These are phyloP conservation scores for Penicillium sp. DNA, from an alignment of 2,329 filamentous ascomycete species.

Conservation along the genomic window DNA sequence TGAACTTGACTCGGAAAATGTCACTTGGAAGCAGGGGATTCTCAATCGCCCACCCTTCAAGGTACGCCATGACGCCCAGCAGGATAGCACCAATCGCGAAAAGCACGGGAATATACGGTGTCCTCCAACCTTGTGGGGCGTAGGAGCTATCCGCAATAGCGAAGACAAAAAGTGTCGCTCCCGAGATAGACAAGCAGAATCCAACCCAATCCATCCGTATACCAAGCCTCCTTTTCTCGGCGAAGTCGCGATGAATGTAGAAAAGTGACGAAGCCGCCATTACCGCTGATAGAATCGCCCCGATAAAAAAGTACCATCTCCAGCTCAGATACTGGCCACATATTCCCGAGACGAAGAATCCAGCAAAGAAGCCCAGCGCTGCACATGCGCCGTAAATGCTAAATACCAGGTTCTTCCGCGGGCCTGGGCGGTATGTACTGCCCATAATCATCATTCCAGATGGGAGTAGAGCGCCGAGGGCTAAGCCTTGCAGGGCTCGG, in stretches of 20 bases:
- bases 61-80: conserved; percentile 63
- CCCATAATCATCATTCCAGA: conserved; percentile 68
- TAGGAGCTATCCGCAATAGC: conserved; percentile 73
- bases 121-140: conserved; percentile 69
- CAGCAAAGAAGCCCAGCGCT: conserved; percentile 53
- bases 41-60: conserved; percentile 70
- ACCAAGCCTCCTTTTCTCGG: conserved; percentile 37
- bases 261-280: conserved; percentile 50
- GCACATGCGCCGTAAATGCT: conserved; percentile 60
- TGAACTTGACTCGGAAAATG: conserved; percentile 69
- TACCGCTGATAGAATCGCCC: conserved; percentile 54
- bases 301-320: conserved; percentile 71
- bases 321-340: conserved; percentile 58
- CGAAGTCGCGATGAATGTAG: conserved; percentile 50
- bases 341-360: conserved; percentile 67
- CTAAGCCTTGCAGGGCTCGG: conserved; percentile 73
- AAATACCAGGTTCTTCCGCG: conserved; percentile 68
- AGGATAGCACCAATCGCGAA: conserved; percentile 65
- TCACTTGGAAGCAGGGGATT: conserved; percentile 70
- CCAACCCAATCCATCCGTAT: conserved; percentile 72
- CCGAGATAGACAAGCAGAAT: conserved; percentile 61
- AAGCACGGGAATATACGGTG: conserved; percentile 69
- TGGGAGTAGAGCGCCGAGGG: conserved; percentile 70
- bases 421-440: conserved; percentile 66
- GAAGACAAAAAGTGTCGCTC: conserved; percentile 70